Evolutionary conservation across 1,284 basidiomycete species (phyloP), one percentile per base, ranked within the genome.

Genomic region (Leucocoprinus gongylophorus): DNA sequence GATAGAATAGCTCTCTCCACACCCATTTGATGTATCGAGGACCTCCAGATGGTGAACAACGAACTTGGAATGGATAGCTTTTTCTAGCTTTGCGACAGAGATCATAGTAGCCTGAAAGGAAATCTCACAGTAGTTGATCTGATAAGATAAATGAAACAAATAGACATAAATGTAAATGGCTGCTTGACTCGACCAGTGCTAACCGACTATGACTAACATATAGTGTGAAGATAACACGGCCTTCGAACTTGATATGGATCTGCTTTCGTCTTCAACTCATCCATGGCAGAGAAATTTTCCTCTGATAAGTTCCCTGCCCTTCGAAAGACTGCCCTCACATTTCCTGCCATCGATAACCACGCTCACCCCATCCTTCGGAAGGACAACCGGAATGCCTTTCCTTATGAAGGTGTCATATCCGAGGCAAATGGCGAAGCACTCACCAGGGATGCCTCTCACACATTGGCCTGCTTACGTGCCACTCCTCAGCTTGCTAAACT

Each of bases 1-100:
- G 33, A 91, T 76, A 0, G 78, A 69, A 60, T 88, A 91, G 62
- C 74, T 89, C 58, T 87, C 80, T 2, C 88, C 88, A 57, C 88
- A 91, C 5, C 88, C 88, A 57, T 72, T 85, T 1, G 87, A 89
- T 58, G 79, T 75, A 62, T 90, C 88, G 56, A 81, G 71, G 45
- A 90, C 83, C 61, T 88, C 76, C 17, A 89, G 73, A 59, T 86
- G 81, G 2, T 71, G 64, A 38, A 88, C 76, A 2, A 78, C 74
- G 53, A 88, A 74, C 0, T 76, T 75, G 30, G 70, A 67, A 51
- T 79, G 76, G 52, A 89, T 80, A 12, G 78, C 76, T 40, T 68
- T 63, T 63, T 88, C 83, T 48, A 89, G 71, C 48, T 76, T 75
- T 39, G 63, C 61, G 3, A 68, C 62, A 51, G 87, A 73, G 45